Conservation (phyloP, 345 rosid genomes). For the Eucalyptus polybractea region DNA sequence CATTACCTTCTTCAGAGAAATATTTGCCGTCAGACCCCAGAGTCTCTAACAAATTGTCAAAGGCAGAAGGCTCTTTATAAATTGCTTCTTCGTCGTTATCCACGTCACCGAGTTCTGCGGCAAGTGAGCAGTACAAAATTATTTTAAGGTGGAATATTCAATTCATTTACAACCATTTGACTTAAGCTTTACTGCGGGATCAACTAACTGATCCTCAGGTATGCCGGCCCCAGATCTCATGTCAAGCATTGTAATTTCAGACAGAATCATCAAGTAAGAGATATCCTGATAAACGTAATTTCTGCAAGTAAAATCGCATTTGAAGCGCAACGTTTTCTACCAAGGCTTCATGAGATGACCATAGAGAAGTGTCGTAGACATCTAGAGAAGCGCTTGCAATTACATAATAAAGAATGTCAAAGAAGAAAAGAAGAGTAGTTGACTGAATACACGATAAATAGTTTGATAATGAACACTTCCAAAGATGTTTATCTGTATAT, state of each 20-base stretch:
- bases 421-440: background rate
- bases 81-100: conserved; percentile 9
- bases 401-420: background rate
- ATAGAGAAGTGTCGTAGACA: background rate
- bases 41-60: conserved; percentile 27
- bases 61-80: conserved; percentile 25
- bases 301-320: background rate
- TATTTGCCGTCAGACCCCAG: conserved; percentile 31
- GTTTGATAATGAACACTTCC: background rate
- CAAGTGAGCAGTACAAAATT: conserved; percentile 1
- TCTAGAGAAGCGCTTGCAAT: background rate
- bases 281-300: background rate
- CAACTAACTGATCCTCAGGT: background rate
- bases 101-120: conserved; percentile 1
- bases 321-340: background rate
- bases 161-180: background rate
- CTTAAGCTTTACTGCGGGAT: background rate
- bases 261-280: background rate
- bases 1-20: conserved; percentile 39
- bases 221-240: background rate
- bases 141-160: background rate
- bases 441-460: background rate
- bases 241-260: background rate
- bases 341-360: background rate
- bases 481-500: background rate